A percentile compares a stretch with the other conserved stretches of the same genome.
These are phyloP conservation scores for Tilletia horrida DNA, from an alignment of 1,284 basidiomycete species.

Conservation along the genomic window DNA sequence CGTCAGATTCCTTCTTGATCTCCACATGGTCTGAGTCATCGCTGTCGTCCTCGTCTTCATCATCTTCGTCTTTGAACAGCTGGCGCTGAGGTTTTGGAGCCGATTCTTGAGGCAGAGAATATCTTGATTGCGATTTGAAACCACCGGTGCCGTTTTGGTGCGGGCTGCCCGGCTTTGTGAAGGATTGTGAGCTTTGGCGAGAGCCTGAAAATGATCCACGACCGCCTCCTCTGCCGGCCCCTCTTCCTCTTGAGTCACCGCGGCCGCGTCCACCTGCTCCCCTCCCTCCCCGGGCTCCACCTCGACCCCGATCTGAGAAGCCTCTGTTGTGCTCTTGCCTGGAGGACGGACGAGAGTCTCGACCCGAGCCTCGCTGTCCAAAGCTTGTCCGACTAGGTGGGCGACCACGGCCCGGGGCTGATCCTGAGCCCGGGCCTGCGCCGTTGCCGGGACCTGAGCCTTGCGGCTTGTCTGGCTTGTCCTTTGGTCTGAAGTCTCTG, in stretches of 20 bases:
- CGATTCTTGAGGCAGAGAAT: not conserved
- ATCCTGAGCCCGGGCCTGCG: not conserved
- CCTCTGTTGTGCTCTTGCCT: no score
- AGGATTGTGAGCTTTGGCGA: no score
- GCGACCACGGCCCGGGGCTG: not conserved
- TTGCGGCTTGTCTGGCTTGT: slow-evolving; percentile 15
- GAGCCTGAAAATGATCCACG: not conserved
- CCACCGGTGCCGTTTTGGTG: no score
- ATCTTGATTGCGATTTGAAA: no score
- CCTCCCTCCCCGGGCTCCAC: no score
- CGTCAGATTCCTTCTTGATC: not conserved
- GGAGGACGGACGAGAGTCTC: not conserved
- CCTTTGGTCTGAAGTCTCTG: slow-evolving; percentile 18
- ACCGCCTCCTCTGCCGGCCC: no score
- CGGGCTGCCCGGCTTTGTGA: no score
- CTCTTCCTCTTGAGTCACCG: no score
- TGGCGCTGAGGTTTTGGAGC: slow-evolving; percentile 1
- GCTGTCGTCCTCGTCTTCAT: slow-evolving; percentile 13
- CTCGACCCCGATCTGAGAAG: not conserved
- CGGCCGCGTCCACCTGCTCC: no score
- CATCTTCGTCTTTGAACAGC: not conserved
- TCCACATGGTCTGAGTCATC: not conserved
- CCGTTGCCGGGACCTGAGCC: no score
- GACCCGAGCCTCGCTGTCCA: not conserved
- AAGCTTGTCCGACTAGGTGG: no score